Evolutionary conservation across 1,139 yeast genomes (phyloP).

Genomic region (Nakaseomyces uthaithaninus): DNA sequence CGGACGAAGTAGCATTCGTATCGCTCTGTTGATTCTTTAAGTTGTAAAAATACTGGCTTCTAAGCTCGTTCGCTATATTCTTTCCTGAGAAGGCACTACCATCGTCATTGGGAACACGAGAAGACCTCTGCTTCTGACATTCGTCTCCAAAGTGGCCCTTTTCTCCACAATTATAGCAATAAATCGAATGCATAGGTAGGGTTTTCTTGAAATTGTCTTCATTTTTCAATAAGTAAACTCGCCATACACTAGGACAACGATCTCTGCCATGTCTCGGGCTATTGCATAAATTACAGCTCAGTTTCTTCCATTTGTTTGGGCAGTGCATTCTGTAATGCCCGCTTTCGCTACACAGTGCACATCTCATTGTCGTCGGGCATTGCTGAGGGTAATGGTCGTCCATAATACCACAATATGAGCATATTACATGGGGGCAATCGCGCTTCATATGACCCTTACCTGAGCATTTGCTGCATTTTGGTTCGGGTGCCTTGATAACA

Average conservation of each 20-base stretch:
- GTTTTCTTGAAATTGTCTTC: conserved; percentile 19
- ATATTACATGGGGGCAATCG: conserved; percentile 75
- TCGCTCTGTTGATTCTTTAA: not conserved
- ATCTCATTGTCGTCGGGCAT: conserved; percentile 76
- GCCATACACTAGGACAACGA: conserved; percentile 81
- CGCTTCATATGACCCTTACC: conserved; percentile 73
- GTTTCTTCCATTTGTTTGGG: conserved; percentile 51
- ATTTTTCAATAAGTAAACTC: conserved; percentile 52
- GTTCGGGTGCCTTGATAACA: conserved; percentile 43
- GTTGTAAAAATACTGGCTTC: conserved; percentile 4
- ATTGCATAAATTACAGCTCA: conserved; percentile 67
- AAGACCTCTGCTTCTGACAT: conserved; percentile 48
- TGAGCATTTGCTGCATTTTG: conserved; percentile 77
- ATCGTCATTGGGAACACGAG: conserved; percentile 57
- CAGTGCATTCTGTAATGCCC: conserved; percentile 74
- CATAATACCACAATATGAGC: conserved; percentile 77
- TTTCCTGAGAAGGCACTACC: conserved; percentile 76
- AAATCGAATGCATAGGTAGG: conserved; percentile 40
- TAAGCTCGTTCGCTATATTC: conserved; percentile 35
- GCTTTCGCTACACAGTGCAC: conserved; percentile 75
- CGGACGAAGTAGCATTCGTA: not conserved
- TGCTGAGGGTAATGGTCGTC: conserved; percentile 83
- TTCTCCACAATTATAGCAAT: conserved; percentile 78
- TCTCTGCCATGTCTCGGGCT: conserved; percentile 65
- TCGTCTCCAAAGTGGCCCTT: conserved; percentile 83